phyloP scores from a whole-genome alignment of 768 basidiomycete genomes.

The Clitopilus passeckerianus region DNA sequence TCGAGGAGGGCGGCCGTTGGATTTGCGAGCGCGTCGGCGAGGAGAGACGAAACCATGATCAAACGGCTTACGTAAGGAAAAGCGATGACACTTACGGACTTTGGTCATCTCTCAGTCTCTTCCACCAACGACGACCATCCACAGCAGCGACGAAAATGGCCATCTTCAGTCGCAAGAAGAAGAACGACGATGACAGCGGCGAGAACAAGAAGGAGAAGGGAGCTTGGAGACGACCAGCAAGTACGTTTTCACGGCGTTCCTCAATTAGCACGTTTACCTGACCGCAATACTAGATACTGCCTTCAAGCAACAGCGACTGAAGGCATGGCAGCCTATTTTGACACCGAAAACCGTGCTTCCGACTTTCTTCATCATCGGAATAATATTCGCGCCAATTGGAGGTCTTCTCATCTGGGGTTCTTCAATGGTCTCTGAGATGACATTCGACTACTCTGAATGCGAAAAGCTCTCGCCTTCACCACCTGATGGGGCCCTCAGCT shows the following conservation, averaged over 20 bases:
- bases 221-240: constrained; percentile 81
- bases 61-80: constrained; percentile 23
- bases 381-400: constrained; percentile 95
- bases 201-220: constrained; percentile 79
- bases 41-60: constrained; percentile 49
- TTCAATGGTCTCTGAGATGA: constrained; percentile 82
- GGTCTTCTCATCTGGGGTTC: constrained; percentile 91
- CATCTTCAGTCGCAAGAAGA: constrained; percentile 55
- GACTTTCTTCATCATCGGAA: constrained; percentile 90
- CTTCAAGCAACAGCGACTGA: constrained; percentile 98
- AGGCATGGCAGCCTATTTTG: constrained; percentile 99
- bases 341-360: constrained; percentile 98
- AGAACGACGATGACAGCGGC: constrained; percentile 30
- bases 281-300: constrained; percentile 71
- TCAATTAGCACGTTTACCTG: constrained; percentile 9
- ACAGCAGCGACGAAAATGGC: constrained; percentile 34
- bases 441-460: constrained; percentile 93
- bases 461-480: constrained; percentile 51
- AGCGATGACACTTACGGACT: constrained; percentile 3
- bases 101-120: background rate
- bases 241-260: constrained; percentile 36
- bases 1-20: constrained; percentile 44
- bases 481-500: constrained; percentile 31
- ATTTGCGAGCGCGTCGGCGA: constrained; percentile 43
- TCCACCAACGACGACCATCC: constrained; percentile 5